A percentile compares a stretch with the other conserved stretches of the same genome.
Conservation (phyloP, 208 protist species). For the Vickermania ingenoplastis region DNA sequence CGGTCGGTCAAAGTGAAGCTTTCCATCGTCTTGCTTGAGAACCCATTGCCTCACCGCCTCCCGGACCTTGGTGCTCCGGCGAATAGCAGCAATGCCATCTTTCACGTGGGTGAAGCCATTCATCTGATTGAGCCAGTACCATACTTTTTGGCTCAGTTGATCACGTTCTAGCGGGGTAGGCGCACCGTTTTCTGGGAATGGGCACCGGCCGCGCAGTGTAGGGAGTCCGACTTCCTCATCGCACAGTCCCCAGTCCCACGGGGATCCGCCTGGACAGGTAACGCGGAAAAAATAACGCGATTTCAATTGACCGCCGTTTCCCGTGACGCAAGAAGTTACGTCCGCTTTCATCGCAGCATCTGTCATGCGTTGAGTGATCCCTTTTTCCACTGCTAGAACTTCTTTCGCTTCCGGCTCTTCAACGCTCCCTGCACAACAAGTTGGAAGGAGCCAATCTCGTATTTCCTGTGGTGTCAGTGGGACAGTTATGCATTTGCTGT, state of each 20-base stretch:
- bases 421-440: slow-evolving; percentile 6
- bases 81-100: slow-evolving; percentile 46
- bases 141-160: slow-evolving; percentile 47
- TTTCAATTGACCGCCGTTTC: no score
- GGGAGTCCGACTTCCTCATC: slow-evolving; percentile 24
- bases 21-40: neutral
- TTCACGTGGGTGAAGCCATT: slow-evolving; percentile 40
- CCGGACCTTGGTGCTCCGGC: slow-evolving; percentile 22
- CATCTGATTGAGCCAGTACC: slow-evolving; percentile 64
- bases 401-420: neutral
- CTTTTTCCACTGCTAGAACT: slow-evolving; percentile 2
- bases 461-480: slow-evolving; percentile 10
- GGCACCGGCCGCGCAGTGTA: slow-evolving; percentile 28
- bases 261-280: slow-evolving; percentile 57
- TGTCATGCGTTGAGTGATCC: slow-evolving; percentile 11
- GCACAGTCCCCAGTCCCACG: slow-evolving; percentile 71
- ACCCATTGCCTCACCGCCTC: slow-evolving; percentile 13
- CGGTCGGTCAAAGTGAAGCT: neutral
- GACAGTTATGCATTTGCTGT: no score
- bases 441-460: neutral
- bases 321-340: no score
- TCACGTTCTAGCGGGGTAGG: slow-evolving; percentile 82
- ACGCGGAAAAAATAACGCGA: slow-evolving; percentile 33
- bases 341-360: neutral
- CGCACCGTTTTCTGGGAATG: slow-evolving; percentile 62